Evolutionary conservation across 257 asterid genomes (phyloP), one percentile per base, ranked within the genome.

Genomic region (Sherardia arvensis): DNA sequence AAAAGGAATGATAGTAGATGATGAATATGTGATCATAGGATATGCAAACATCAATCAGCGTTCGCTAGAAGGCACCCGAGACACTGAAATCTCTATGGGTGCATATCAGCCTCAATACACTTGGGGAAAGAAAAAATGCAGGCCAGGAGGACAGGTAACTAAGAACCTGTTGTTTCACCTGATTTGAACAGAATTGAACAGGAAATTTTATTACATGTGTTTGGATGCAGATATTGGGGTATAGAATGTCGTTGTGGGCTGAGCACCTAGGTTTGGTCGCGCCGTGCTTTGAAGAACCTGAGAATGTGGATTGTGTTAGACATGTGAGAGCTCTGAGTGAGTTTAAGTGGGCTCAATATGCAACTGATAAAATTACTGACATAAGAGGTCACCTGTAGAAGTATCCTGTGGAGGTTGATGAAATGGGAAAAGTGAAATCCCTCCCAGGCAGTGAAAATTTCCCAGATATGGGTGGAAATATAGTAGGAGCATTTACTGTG

Each of bases 41-140:
- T 92, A 97, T 45, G 99, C 96, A 28, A 92, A 92, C 76, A 92
- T 92, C 80, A 92, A 92, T 43, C 99, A 92, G 60, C 93, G 96
- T 36, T 92, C 99, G 1, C 33, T 92, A 4, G 96, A 87, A 67
- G 99, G 99, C 49, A 85, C 95, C 7, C 67, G 97, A 57, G 99
- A 92, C 64, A 89, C 94, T 15, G 99, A 89, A 70, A 91, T 88
- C 4, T 94, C 96, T 27, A 81, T 91, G 88, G 98, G 98, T 18
- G 93, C 97, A 1, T 87, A 92, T 78, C 99, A 92, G 67, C 96
- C 97, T 67, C 74, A 72, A 26, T 75, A 89, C 67, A 89, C 96
- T 9, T 92, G 96, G 99, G 87, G 77, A 26, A 82, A 26, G 63
- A 79, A 76, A 62, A 73, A 63, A 28, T 32, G 54, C 56, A 76